Conservation (phyloP, 805 yeast species). For the Schizosaccharomyces japonicus region DNA sequence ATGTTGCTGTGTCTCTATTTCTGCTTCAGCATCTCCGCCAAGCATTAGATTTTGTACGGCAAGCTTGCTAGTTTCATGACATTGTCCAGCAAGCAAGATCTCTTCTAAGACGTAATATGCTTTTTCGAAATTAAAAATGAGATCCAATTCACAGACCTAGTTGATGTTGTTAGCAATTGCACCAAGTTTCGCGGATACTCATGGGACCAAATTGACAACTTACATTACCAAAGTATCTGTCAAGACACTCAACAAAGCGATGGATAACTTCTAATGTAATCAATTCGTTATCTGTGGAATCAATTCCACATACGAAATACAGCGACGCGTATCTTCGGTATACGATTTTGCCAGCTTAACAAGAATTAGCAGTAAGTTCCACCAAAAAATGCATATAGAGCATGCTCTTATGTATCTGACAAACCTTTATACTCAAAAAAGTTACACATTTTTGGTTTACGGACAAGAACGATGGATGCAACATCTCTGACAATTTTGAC, state of each 20-base stretch:
- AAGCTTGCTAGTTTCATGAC: constrained; percentile 61
- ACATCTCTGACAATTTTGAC: constrained; percentile 62
- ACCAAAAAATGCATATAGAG: not conserved
- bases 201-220: not conserved
- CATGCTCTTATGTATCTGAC: not conserved
- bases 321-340: constrained; percentile 85
- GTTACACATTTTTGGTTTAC: constrained; percentile 89
- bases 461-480: constrained; percentile 57
- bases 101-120: constrained; percentile 68
- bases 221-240: constrained; percentile 65
- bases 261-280: constrained; percentile 67
- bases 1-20: not conserved
- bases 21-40: constrained; percentile 61
- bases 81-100: constrained; percentile 70
- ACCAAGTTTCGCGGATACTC: not conserved
- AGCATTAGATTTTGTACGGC: constrained; percentile 41
- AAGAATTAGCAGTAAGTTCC: constrained; percentile 6
- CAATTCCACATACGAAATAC: constrained; percentile 62
- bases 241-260: constrained; percentile 67
- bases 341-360: constrained; percentile 47
- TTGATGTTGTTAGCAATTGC: not conserved
- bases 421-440: constrained; percentile 61
- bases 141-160: constrained; percentile 51
- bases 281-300: constrained; percentile 53
- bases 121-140: constrained; percentile 76